These are phyloP conservation scores for Fusarium temperatum DNA, from an alignment of 2,329 filamentous ascomycete genomes.

Conservation along the genomic window DNA sequence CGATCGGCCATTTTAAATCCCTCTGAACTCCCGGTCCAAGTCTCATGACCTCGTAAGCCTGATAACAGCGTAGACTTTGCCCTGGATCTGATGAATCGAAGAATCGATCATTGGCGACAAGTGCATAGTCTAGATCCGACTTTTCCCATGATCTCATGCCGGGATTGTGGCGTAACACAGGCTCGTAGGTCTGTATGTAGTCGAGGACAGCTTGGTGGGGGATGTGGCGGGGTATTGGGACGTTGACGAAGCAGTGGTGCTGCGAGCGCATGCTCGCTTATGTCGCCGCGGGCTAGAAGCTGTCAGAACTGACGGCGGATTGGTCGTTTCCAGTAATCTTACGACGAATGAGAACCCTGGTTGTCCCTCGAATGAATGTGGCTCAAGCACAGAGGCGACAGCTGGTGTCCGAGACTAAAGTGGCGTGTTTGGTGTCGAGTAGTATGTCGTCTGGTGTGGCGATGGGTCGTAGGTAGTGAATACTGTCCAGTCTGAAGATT, in stretches of 20 bases:
- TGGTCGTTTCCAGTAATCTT: neutral
- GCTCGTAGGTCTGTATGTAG: constrained; percentile 51
- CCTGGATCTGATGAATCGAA: constrained; percentile 47
- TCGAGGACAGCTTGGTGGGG: constrained; percentile 48
- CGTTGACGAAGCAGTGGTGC: constrained; percentile 48
- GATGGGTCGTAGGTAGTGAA: neutral
- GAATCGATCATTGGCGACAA: constrained; percentile 51
- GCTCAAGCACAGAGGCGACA: neutral
- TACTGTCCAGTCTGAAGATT: neutral
- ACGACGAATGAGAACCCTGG: neutral
- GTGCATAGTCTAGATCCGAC: constrained; percentile 42
- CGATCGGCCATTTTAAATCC: constrained; percentile 52
- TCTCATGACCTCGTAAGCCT: constrained; percentile 43
- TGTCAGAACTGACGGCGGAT: neutral
- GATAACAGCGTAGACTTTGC: constrained; percentile 46
- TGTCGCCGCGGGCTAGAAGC: neutral
- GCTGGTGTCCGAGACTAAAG: neutral
- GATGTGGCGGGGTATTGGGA: constrained; percentile 51
- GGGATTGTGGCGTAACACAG: constrained; percentile 53
- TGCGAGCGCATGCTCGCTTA: constrained; percentile 43
- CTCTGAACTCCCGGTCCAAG: constrained; percentile 52
- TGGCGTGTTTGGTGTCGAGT: too few relatives aligned
- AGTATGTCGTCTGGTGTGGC: too few relatives aligned
- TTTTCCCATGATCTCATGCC: constrained; percentile 47
- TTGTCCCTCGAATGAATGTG: neutral